Percentiles rank a stretch among this genome's conserved stretches.
Evolutionary conservation across 345 rosid genomes (phyloP).

Genomic region (Hibiscus syriacus): DNA sequence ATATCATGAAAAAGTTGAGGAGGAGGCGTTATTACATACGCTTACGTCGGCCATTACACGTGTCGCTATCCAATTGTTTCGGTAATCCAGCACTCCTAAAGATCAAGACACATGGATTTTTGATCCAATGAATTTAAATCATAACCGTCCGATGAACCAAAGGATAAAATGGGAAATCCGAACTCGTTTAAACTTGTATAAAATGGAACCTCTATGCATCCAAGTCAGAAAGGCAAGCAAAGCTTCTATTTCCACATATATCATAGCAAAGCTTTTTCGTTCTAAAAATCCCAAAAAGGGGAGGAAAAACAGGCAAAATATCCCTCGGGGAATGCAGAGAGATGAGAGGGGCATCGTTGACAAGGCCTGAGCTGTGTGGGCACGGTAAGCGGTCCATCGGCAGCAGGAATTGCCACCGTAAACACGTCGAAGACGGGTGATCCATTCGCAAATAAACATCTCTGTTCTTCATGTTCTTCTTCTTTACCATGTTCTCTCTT

Average conservation of each 20-base stretch:
- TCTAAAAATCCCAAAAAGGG: background rate
- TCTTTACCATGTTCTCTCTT: background rate
- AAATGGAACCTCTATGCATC: background rate
- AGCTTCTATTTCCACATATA: background rate
- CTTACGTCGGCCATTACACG: background rate
- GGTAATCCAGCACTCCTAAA: background rate
- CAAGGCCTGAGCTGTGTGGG: conserved; percentile 39
- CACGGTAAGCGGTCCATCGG: conserved; percentile 45
- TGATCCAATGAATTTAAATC: background rate
- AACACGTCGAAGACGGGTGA: conserved; percentile 99
- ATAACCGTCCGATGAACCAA: conserved; percentile 3
- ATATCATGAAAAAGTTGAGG: background rate
- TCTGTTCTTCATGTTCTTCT: background rate
- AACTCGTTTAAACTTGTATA: background rate
- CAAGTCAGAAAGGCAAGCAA: background rate
- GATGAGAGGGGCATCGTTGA: conserved; percentile 43
- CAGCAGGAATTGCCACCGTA: conserved; percentile 88
- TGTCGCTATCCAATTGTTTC: background rate
- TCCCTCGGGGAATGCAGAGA: conserved; percentile 68
- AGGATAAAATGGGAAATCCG: background rate
- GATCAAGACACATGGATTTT: background rate
- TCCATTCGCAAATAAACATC: conserved; percentile 1
- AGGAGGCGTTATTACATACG: background rate
- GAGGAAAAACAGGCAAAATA: background rate
- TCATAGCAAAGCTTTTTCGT: background rate